These are phyloP conservation scores for Chimonanthus praecox DNA, from an alignment of 164 flowering plant species.

Conservation along the genomic window DNA sequence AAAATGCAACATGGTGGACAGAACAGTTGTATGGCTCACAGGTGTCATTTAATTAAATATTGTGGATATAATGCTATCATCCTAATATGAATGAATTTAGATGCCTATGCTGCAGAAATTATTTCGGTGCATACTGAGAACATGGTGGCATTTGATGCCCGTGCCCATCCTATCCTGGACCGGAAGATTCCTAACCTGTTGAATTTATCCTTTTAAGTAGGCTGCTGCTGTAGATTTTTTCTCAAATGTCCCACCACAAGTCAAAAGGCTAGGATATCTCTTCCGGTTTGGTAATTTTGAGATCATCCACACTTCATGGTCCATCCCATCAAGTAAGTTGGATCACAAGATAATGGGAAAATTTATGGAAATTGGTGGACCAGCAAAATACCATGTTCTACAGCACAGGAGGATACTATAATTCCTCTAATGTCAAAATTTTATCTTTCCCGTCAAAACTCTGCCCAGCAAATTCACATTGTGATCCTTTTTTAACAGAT, in stretches of 20 bases:
- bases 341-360: neutral
- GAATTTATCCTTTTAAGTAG: neutral
- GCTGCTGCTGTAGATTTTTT: neutral
- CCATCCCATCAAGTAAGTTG: neutral
- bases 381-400: neutral
- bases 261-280: neutral
- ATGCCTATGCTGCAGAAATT: neutral
- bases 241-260: neutral
- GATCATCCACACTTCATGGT: neutral
- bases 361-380: neutral
- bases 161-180: neutral
- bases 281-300: too few relatives aligned
- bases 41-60: slow-evolving; percentile 31
- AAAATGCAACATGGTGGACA: slow-evolving; percentile 82
- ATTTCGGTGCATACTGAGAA: neutral
- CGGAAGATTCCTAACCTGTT: neutral
- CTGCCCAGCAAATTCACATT: neutral
- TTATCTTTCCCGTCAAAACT: neutral
- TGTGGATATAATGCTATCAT: neutral
- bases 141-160: neutral
- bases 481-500: slow-evolving; percentile 41
- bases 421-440: too few relatives aligned
- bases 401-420: neutral
- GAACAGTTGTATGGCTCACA: slow-evolving; percentile 90
- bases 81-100: neutral